phyloP scores from a whole-genome alignment of 2,329 filamentous ascomycete genomes.

The Lasiodiplodia citricola region DNA sequence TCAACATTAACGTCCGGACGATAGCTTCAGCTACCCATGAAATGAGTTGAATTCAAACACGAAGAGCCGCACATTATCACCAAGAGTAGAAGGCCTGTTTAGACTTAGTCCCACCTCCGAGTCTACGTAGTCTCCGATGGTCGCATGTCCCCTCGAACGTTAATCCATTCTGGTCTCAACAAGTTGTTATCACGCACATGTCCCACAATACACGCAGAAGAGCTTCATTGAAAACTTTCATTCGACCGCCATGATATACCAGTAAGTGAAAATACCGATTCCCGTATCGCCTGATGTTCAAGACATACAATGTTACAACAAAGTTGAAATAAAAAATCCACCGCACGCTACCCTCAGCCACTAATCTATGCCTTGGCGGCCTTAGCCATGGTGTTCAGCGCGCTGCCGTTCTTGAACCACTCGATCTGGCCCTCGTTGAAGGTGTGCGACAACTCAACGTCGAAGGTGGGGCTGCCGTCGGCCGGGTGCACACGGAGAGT shows the following conservation, averaged over 20 bases:
- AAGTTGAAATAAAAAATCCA: slow-evolving; percentile 16
- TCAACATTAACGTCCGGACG: too few species aligned
- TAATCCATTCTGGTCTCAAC: not conserved
- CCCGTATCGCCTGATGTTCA: slow-evolving; percentile 25
- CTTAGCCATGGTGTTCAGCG: slow-evolving; percentile 99
- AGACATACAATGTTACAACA: slow-evolving; percentile 27
- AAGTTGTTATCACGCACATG: not conserved
- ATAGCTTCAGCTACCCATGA: too few species aligned
- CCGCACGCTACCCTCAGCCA: not conserved
- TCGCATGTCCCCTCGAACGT: not conserved
- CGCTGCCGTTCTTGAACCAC: slow-evolving; percentile 99
- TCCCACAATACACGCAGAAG: not conserved
- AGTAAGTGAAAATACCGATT: slow-evolving; percentile 9
- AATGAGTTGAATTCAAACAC: too few species aligned
- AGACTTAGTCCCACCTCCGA: too few species aligned
- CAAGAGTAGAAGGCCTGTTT: too few species aligned
- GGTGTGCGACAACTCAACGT: slow-evolving; percentile 87
- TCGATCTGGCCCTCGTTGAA: slow-evolving; percentile 98
- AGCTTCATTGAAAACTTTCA: slow-evolving; percentile 24
- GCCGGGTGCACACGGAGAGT: slow-evolving; percentile 92
- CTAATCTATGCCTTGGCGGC: slow-evolving; percentile 31
- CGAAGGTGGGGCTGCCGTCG: slow-evolving; percentile 75
- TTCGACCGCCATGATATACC: slow-evolving; percentile 4
- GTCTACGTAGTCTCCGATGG: not conserved
- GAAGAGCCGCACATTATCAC: too few species aligned